These are phyloP conservation scores for Penicillium sp. DNA, from an alignment of 2,329 filamentous ascomycete species.

Conservation along the genomic window DNA sequence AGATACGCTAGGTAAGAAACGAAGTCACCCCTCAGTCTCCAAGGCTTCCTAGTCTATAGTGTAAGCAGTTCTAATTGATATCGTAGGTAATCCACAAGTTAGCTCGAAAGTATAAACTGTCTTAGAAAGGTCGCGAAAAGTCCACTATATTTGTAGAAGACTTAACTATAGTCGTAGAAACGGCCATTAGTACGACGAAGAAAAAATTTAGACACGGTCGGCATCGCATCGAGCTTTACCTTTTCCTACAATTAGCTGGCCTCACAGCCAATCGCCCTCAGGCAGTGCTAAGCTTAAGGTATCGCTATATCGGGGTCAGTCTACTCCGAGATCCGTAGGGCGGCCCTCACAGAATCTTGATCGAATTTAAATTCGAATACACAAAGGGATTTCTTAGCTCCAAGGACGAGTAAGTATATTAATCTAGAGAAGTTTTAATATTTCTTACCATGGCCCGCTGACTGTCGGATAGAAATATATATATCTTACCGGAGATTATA, in stretches of 20 bases:
- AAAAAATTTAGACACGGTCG: conserved; percentile 18
- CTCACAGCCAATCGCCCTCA: conserved; percentile 16
- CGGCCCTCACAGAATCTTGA: background rate
- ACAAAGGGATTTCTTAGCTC: background rate
- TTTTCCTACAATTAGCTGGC: conserved; percentile 17
- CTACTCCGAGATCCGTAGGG: background rate
- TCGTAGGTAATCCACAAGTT: conserved; percentile 21
- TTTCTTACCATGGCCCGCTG: no score
- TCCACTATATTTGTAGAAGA: conserved; percentile 19
- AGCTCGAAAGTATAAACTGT: conserved; percentile 22
- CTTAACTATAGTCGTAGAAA: conserved; percentile 16
- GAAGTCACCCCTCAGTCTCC: no score
- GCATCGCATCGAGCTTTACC: conserved; percentile 16
- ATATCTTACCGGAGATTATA: conserved; percentile 37
- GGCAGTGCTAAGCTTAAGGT: background rate
- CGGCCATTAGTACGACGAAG: conserved; percentile 12
- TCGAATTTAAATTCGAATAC: background rate
- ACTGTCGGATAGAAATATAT: conserved; percentile 27
- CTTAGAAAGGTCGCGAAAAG: conserved; percentile 13
- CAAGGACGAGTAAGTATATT: background rate
- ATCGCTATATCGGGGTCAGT: background rate
- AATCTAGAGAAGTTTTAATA: no score
- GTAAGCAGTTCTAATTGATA: background rate
- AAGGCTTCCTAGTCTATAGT: no score
- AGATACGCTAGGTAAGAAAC: conserved; percentile 13